Evolutionary conservation across 2,329 filamentous ascomycete species (phyloP), one percentile per base, ranked within the genome.

Genomic region (Bipolaris sorokiniana): DNA sequence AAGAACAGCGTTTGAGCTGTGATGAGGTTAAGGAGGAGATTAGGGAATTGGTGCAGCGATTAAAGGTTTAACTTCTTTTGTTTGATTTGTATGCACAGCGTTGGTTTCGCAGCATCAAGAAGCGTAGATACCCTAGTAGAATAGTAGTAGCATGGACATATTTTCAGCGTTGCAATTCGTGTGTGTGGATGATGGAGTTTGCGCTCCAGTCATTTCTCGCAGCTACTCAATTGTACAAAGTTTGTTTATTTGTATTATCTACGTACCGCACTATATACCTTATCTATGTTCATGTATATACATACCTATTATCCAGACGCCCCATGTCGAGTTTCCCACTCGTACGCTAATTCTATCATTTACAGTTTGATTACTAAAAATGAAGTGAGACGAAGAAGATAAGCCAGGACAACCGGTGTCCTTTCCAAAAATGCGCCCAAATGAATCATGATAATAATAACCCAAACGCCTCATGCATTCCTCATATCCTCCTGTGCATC

Each of bases 21-120:
- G 67, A 70, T 2, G 64, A 72, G n/a, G 70, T 74, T 6, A 63
- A 68, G 48, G 48, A 38, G 1, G 67, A 66, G 53, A 59, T 76
- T 31, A 54, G 44, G 7, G 53, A 57, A 41, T 49, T 74, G 1
- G 51, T 74, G 2, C 49, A 54, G n/a, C 47, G 46, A 6, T 50
- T 70, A 45, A 65, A 60, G 26, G 52, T n/a, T 11, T 64, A 31
- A 55, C 5, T 9, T 28, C 3, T 11, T 18, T 28, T 10, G 11
- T 15, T 26, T 22, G 34, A n/a, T 28, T 28, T 44, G 41, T 44
- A 33, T 5, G 26, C 11, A 45, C 26, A 28, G 26, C 13, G 28
- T 34, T 44, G 40, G 20, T n/a, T 22, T 44, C 18, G 11, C 13
- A 28, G 15, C 16, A 18, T 11, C 13, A 18, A 10, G 11, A 45